Evolutionary conservation across 1,139 yeast genomes (phyloP).

Genomic region (Taphrina confusa): DNA sequence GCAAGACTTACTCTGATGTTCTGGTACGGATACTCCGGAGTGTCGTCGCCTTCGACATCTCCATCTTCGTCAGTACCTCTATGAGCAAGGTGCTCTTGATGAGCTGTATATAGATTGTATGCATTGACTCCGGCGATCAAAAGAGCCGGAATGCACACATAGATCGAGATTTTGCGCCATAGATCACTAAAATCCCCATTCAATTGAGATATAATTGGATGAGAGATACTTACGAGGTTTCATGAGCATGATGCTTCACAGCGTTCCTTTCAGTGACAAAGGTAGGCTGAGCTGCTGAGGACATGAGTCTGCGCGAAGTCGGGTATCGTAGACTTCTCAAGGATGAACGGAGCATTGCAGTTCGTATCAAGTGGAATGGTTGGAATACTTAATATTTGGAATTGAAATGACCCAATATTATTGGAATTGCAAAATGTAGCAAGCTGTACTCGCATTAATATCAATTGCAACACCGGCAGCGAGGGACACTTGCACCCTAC

Average conservation of each 20-base stretch:
- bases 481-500: too few relatives aligned
- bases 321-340: neutral
- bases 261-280: constrained; percentile 27
- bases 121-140: constrained; percentile 75
- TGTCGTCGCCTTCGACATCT: constrained; percentile 15
- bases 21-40: constrained; percentile 77
- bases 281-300: constrained; percentile 19
- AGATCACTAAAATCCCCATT: constrained; percentile 42
- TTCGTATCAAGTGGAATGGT: too few relatives aligned
- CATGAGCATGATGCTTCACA: constrained; percentile 30
- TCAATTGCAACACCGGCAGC: too few relatives aligned
- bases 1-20: constrained; percentile 69
- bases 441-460: too few relatives aligned
- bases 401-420: too few relatives aligned
- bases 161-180: constrained; percentile 83
- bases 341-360: neutral
- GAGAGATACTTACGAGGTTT: constrained; percentile 17
- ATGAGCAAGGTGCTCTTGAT: constrained; percentile 87
- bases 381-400: too few relatives aligned
- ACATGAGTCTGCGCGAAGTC: neutral
- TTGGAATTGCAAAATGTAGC: too few relatives aligned
- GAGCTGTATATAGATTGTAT: constrained; percentile 76
- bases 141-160: constrained; percentile 80
- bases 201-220: neutral
- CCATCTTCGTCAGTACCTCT: constrained; percentile 57